Base-by-base conservation (phyloP, 345 rosid species). In the Reutealis trisperma region DNA sequence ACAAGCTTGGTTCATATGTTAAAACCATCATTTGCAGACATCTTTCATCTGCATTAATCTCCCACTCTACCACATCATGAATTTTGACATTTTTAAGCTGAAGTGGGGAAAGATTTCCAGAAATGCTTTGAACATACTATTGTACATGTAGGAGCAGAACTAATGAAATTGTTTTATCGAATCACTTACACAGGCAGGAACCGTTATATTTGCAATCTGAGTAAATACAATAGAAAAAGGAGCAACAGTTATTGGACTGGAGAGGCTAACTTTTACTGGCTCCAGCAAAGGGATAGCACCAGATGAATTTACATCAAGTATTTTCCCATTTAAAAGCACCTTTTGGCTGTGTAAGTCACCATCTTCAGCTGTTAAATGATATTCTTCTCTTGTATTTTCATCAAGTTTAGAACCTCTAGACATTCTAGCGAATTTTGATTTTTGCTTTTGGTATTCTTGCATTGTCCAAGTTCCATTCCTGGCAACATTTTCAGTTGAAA, bases 141-240 rank as follows among this genome's bases (percentile, higher is more conserved):
- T 15, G 54, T 30, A 71, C 45, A 71, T 64, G 57, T 71, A 77
- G 19, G 41, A 55, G 18, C 13, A 41, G 27, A 59, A 30, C 22
- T 34, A 7, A 24, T 34, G n/a, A 24, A 37, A 37, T 37, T 37
- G 41, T 37, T 37, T 25, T 25, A 51, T 45, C 19, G 16, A 54
- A 16, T 51, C 18, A 57, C 51, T 24, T 88, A 12, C 63, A 68
- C 89, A 88, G 22, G 86, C 88, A 19, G 86, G 82, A 68, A 83
- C 44, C 14, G 71, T 71, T 51, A 75, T 19, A 19, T 72, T 73
- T 25, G 89, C 73, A 61, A 88, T 61, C 58, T 69, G 76, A 58
- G 70, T 86, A 72, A 83, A 88, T 24, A 86, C 88, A 45, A 85
- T 55, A 1, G 89, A 88, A 75, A 74, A 85, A 54, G 91, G 89